Conservation (phyloP, 2,329 filamentous ascomycete genomes). For the Aspergillus pseudoglaucus region DNA sequence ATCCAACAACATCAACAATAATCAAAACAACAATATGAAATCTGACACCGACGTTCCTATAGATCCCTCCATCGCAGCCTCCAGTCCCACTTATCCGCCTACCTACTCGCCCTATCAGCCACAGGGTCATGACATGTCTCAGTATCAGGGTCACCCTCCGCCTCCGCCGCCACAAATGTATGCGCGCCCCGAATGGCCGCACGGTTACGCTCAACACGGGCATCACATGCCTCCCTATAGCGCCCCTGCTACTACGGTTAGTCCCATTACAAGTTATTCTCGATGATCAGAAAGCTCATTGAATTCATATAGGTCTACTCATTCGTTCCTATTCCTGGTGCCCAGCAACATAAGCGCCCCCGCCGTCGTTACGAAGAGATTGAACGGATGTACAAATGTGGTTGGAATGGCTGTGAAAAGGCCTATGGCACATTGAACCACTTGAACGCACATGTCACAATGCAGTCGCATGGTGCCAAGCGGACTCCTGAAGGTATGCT, state of each 20-base stretch:
- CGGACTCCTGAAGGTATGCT: slow-evolving; percentile 89
- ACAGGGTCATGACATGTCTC: slow-evolving; percentile 77
- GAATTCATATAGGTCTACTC: slow-evolving; percentile 70
- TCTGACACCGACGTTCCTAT: slow-evolving; percentile 97
- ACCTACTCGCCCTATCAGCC: slow-evolving; percentile 82
- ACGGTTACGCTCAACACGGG: slow-evolving; percentile 40
- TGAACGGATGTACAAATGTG: slow-evolving; percentile 99
- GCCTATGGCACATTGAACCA: slow-evolving; percentile 97
- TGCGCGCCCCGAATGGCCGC: slow-evolving; percentile 41
- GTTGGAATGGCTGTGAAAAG: slow-evolving; percentile 97
- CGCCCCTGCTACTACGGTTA: slow-evolving; percentile 52
- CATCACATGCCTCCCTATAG: slow-evolving; percentile 46
- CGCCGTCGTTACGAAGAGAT: slow-evolving; percentile 94
- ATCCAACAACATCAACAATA: slow-evolving; percentile 47
- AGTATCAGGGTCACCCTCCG: slow-evolving; percentile 50
- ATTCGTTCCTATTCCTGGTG: slow-evolving; percentile 93
- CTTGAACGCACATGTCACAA: slow-evolving; percentile 94
- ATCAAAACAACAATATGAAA: slow-evolving; percentile 52
- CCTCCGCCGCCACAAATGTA: slow-evolving; percentile 43
- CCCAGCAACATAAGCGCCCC: slow-evolving; percentile 94
- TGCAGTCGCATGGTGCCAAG: slow-evolving; percentile 95
- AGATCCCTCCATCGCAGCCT: slow-evolving; percentile 95
- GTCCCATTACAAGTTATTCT: slow-evolving; percentile 36
- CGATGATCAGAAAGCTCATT: slow-evolving; percentile 12
- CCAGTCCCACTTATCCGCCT: slow-evolving; percentile 84